These are phyloP conservation scores for Tricholoma sp. DNA, from an alignment of 768 basidiomycete genomes.

Conservation along the genomic window DNA sequence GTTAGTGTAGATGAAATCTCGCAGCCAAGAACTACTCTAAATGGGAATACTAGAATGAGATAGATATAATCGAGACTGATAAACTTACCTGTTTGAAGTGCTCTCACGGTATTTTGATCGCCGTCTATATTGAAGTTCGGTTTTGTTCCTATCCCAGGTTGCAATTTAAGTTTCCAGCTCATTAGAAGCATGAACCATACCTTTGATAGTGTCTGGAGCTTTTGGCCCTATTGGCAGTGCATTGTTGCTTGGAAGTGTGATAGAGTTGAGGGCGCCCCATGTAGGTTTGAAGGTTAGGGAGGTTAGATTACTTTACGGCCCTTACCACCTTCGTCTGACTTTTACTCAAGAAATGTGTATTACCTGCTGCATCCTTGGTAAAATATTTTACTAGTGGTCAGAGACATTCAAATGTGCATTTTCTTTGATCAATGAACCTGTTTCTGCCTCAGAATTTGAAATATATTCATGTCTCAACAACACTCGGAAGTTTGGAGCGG, in stretches of 20 bases:
- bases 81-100: background rate
- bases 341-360: constrained; percentile 9
- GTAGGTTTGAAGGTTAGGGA: background rate
- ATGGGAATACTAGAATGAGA: background rate
- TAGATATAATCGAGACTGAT: background rate
- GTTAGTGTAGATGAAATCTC: background rate
- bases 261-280: constrained; percentile 14
- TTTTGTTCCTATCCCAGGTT: background rate
- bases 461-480: background rate
- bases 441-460: background rate
- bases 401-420: background rate
- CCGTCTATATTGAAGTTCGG: background rate
- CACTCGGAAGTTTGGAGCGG: background rate
- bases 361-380: background rate
- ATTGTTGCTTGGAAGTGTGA: constrained; percentile 12
- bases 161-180: background rate
- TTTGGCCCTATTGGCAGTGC: constrained; percentile 14
- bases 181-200: constrained; percentile 3
- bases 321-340: constrained; percentile 9
- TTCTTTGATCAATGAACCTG: background rate
- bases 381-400: background rate
- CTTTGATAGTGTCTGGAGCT: constrained; percentile 15
- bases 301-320: background rate
- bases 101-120: background rate
- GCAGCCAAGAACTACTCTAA: background rate